Base-by-base conservation (phyloP, 176 grass and related monocot species). In the Dendrocalamus sinicus region DNA sequence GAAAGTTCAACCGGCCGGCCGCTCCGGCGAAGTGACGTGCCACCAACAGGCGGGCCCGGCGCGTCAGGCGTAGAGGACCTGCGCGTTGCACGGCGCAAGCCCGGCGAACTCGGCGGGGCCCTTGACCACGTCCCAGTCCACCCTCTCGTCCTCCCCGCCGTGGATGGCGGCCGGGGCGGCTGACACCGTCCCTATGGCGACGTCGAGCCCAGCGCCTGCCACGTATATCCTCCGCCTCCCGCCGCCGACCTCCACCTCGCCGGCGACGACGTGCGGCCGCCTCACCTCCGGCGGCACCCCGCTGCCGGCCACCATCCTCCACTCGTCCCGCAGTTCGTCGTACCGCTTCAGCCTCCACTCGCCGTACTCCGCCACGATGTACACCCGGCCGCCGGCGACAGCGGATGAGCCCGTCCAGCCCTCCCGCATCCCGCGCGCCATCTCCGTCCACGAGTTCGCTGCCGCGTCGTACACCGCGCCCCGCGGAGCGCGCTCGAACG, bases 341-440 rank as follows among this genome's bases (percentile, higher is more conserved):
- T 99, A 99, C 41, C 78, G 73, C 91, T 99, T 99, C 40, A 99
- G 24, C 48, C 91, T 78, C 76, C 91, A 88, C 88, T 99, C 96
- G 1, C 96, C 96, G 76, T 95, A 99, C 85, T 99, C 96, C 12
- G 96, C 88, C 12, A 99, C 94, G 72, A 99, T 93, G 79, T 91
- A 96, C 58, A 99, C 83, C 67, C 83, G 67, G 0, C 87, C 94
- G 17, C 89, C 92, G 16, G 81, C 82, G 2, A 95, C 87, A 23
- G 94, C 93, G 89, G 89, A 96, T 39, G 94, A 91, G 4, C 97
- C 97, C 23, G 97, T 99, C 97, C 94, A 99, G 12, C 97, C 97
- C 26, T 99, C 97, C 15, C 94, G 84, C 94, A 99, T 94, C 76
- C 97, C 93, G 48, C 81, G 85, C 2, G 90, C 32, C 97, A 99